Base-by-base conservation (phyloP, 2,329 filamentous ascomycete species). In the Cladosporium cucumerinum region DNA sequence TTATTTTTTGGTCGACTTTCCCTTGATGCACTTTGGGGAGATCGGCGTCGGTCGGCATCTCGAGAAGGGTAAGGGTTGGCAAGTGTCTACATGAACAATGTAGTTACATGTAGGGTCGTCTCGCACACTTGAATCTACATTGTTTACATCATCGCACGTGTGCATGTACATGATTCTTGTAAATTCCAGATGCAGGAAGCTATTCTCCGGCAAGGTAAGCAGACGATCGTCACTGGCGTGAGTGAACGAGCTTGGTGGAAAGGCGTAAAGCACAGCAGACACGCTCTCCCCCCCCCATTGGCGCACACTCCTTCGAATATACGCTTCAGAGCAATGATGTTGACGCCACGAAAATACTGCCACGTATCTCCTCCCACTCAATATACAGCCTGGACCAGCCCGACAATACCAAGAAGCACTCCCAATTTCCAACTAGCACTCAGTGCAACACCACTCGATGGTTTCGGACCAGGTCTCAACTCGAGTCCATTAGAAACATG, bases 371-470 rank as follows among this genome's bases (percentile, higher is more conserved):
- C 3, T 21, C 8, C 1, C n/a, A 21, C 28, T 58, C 36, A 58
- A 7, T 25, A 58, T 3, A 52, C 5, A 23, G 23, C 26, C 58
- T 61, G 43, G 0, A 61, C 1, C 28, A 61, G 21, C 21, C 10
- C 46, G 2, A 52, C n/a, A 26, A 52, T 21, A 11, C 46, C 58
- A 30, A 61, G 1, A 21, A 52, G 16, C 23, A 36, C 46, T 25
- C 58, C 58, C n/a, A 61, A 14, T 8, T 52, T 61, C 58, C 43
- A 61, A 48, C 58, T 61, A 11, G 28, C 28, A 52, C 28, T 52
- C 5, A 63, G 21, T 14, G 60, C 26, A 30, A 30, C 34, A 30
- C 60, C 60, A 25, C 26, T 46, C 14, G 54, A 48, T 6, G 60
- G 60, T 10, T 63, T 26, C 8, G 60, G 28, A 21, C 43, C 58